Conservation (phyloP, 306 rosid genomes). For the Vicia sativa region DNA sequence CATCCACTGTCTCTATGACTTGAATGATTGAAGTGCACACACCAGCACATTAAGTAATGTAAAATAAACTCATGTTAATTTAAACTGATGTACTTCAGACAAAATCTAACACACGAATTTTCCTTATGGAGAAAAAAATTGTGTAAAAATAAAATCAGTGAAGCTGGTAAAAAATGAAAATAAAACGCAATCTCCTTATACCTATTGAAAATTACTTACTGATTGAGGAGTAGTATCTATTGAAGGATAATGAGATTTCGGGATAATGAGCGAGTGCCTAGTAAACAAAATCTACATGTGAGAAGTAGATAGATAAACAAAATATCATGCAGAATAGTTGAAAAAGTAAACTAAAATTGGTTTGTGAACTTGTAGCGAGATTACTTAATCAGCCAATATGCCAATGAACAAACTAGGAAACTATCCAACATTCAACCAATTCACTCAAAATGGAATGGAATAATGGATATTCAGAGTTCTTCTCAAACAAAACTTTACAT, state of each 20-base stretch:
- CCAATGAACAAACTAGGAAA: too few species aligned
- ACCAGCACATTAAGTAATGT: not conserved
- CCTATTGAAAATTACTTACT: slow-evolving; percentile 59
- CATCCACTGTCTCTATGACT: not conserved
- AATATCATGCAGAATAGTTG: slow-evolving; percentile 15
- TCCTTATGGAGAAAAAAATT: slow-evolving; percentile 30
- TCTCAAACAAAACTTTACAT: too few species aligned
- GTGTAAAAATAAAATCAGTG: slow-evolving; percentile 9
- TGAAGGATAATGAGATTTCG: slow-evolving; percentile 84
- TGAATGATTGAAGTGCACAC: not conserved
- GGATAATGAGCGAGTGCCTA: slow-evolving; percentile 97
- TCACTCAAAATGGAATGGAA: too few species aligned
- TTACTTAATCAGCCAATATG: too few species aligned
- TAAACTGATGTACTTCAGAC: not conserved
- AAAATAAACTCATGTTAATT: not conserved
- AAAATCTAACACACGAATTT: slow-evolving; percentile 26
- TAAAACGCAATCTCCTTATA: slow-evolving; percentile 30
- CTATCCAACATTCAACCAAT: too few species aligned
- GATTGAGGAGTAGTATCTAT: slow-evolving; percentile 86
- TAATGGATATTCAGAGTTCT: too few species aligned
- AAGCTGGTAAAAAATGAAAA: slow-evolving; percentile 3
- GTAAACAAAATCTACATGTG: slow-evolving; percentile 37
- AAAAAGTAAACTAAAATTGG: slow-evolving; percentile 14
- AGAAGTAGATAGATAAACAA: slow-evolving; percentile 33
- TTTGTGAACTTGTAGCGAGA: slow-evolving; percentile 26